Percentiles rank a stretch among this genome's conserved stretches.
phyloP scores from a whole-genome alignment of 768 basidiomycete species.

The Holtermannia corniformis region DNA sequence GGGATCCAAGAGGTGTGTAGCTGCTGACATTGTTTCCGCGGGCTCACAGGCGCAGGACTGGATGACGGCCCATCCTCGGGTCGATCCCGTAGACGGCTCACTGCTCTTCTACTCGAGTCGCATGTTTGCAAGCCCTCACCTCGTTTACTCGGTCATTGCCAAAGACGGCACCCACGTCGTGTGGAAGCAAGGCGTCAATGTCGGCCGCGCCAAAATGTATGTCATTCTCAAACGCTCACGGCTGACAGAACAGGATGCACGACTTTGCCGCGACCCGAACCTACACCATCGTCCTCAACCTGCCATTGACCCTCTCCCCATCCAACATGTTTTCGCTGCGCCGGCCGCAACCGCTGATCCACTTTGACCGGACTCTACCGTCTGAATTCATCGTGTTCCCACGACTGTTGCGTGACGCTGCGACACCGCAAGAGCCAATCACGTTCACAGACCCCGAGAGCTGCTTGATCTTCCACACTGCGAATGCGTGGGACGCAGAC shows the following conservation, averaged over 20 bases:
- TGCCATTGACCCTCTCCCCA: conserved; percentile 43
- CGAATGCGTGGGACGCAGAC: conserved; percentile 42
- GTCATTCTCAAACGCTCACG: background rate
- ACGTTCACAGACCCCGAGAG: conserved; percentile 39
- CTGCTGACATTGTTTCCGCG: background rate
- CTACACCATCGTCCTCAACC: conserved; percentile 43
- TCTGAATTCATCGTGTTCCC: conserved; percentile 44
- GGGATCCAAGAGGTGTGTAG: conserved; percentile 33
- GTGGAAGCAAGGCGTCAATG: conserved; percentile 36
- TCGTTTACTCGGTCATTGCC: conserved; percentile 35
- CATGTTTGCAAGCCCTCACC: conserved; percentile 37
- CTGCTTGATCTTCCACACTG: conserved; percentile 44
- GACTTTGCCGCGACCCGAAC: conserved; percentile 42
- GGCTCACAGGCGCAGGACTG: conserved; percentile 58
- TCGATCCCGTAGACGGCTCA: conserved; percentile 45
- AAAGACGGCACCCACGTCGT: conserved; percentile 30
- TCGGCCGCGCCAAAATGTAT: conserved; percentile 37
- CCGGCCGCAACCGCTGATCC: conserved; percentile 38
- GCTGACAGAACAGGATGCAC: conserved; percentile 40
- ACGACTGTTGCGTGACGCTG: conserved; percentile 18
- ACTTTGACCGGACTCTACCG: conserved; percentile 36
- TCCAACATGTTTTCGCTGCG: conserved; percentile 34
- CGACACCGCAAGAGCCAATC: conserved; percentile 14
- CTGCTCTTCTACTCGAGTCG: conserved; percentile 36
- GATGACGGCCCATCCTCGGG: conserved; percentile 75